These are phyloP conservation scores for Pulveroboletus sp. DNA, from an alignment of 768 basidiomycete species.

Conservation along the genomic window DNA sequence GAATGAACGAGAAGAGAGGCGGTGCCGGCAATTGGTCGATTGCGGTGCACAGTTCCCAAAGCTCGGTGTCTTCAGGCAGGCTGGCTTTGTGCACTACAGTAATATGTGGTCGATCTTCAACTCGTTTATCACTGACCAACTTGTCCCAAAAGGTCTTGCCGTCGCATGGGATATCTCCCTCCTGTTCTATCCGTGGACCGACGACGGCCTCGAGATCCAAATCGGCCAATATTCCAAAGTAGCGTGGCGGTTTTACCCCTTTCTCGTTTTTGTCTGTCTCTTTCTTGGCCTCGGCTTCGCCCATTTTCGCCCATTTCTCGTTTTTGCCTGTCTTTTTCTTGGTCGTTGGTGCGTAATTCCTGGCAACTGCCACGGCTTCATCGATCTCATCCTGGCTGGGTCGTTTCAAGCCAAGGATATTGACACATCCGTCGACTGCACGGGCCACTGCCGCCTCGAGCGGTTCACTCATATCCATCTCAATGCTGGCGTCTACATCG, in stretches of 20 bases:
- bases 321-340: constrained; percentile 1
- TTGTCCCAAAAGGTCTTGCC: constrained; percentile 44
- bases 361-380: constrained; percentile 38
- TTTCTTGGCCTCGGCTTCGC: background rate
- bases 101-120: constrained; percentile 69
- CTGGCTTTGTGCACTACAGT: constrained; percentile 75
- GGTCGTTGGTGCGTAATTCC: constrained; percentile 36
- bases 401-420: constrained; percentile 46
- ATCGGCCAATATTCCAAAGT: constrained; percentile 77
- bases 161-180: constrained; percentile 26
- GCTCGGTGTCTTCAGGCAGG: constrained; percentile 29
- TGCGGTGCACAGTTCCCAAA: constrained; percentile 40
- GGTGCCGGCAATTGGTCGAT: constrained; percentile 26
- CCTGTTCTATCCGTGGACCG: constrained; percentile 34
- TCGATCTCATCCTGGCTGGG: constrained; percentile 55
- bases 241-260: constrained; percentile 45
- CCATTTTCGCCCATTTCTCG: constrained; percentile 24
- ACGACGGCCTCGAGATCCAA: constrained; percentile 54
- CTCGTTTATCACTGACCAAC: constrained; percentile 42
- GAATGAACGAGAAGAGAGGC: constrained; percentile 55
- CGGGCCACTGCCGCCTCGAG: constrained; percentile 51
- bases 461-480: constrained; percentile 57
- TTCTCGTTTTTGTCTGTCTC: constrained; percentile 15
- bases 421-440: constrained; percentile 54
- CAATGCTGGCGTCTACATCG: constrained; percentile 66